These are phyloP conservation scores for Exophiala bonariae DNA, from an alignment of 2,329 filamentous ascomycete species.

Conservation along the genomic window DNA sequence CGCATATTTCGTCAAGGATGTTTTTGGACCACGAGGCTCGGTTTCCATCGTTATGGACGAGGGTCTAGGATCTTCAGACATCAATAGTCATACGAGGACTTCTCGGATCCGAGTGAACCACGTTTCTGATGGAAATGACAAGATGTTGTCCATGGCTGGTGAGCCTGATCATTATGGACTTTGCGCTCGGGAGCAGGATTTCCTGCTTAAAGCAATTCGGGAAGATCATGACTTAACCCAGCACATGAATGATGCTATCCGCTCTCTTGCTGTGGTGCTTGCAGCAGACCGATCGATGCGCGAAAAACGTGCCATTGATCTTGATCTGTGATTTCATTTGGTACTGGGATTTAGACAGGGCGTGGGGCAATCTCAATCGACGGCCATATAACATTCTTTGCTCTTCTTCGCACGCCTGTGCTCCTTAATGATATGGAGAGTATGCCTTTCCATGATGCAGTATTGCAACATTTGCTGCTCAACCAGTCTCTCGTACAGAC, in stretches of 20 bases:
- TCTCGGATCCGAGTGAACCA: slow-evolving; percentile 19
- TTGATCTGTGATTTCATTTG: not conserved
- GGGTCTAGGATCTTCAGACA: slow-evolving; percentile 14
- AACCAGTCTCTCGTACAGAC: no score
- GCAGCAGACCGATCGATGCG: slow-evolving; percentile 24
- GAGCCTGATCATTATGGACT: slow-evolving; percentile 25
- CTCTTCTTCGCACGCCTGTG: no score
- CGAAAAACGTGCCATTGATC: slow-evolving; percentile 19
- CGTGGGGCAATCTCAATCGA: no score
- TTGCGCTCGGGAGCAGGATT: slow-evolving; percentile 24
- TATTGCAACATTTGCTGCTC: no score
- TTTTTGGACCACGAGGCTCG: slow-evolving; percentile 23
- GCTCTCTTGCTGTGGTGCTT: slow-evolving; percentile 21
- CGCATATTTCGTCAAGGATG: slow-evolving; percentile 25
- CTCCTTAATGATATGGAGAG: no score
- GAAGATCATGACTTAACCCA: slow-evolving; percentile 14
- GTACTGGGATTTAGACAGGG: no score
- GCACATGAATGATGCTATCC: slow-evolving; percentile 24
- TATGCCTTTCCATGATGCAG: no score
- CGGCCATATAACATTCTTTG: no score
- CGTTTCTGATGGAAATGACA: slow-evolving; percentile 15
- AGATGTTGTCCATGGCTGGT: slow-evolving; percentile 20
- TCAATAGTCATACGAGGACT: slow-evolving; percentile 22
- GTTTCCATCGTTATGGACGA: slow-evolving; percentile 25
- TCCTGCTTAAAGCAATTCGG: slow-evolving; percentile 19